Evolutionary conservation across 2,329 filamentous ascomycete genomes (phyloP).

Genomic region (Hymenoscyphus linearis): DNA sequence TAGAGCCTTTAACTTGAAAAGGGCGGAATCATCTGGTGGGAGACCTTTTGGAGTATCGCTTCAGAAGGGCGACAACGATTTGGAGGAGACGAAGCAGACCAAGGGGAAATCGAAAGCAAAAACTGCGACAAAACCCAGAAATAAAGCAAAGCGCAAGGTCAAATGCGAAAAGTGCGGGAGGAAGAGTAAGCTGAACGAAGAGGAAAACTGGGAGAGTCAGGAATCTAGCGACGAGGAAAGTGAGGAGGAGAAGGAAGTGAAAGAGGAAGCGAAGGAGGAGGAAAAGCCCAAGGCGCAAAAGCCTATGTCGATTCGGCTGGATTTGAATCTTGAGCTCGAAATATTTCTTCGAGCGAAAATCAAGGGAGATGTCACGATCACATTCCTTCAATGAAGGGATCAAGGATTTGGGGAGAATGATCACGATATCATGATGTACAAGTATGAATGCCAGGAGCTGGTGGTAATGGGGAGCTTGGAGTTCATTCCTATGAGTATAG

Average conservation of each 20-base stretch:
- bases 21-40: conserved; percentile 15
- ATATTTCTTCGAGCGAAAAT: conserved; percentile 75
- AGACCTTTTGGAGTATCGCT: conserved; percentile 22
- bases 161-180: conserved; percentile 13
- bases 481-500: not conserved
- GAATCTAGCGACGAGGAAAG: conserved; percentile 21
- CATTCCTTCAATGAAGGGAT: conserved; percentile 22
- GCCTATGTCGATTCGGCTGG: conserved; percentile 62
- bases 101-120: conserved; percentile 9
- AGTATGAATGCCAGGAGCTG: too few species aligned
- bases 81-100: conserved; percentile 2
- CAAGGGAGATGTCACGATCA: conserved; percentile 72
- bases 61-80: conserved; percentile 4
- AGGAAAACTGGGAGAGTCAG: conserved; percentile 11
- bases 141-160: conserved; percentile 4
- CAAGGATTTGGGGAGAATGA: not conserved
- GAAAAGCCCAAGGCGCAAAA: conserved; percentile 45
- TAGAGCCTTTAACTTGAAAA: conserved; percentile 25
- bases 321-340: conserved; percentile 73
- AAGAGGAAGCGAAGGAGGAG: conserved; percentile 35
- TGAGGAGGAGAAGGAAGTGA: conserved; percentile 29
- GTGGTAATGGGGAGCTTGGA: not conserved
- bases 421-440: too few species aligned
- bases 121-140: conserved; percentile 14
- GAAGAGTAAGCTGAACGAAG: conserved; percentile 10